Evolutionary conservation across 192 early-diverging fungal genomes (phyloP).

Genomic region (Physocladia obscura): DNA sequence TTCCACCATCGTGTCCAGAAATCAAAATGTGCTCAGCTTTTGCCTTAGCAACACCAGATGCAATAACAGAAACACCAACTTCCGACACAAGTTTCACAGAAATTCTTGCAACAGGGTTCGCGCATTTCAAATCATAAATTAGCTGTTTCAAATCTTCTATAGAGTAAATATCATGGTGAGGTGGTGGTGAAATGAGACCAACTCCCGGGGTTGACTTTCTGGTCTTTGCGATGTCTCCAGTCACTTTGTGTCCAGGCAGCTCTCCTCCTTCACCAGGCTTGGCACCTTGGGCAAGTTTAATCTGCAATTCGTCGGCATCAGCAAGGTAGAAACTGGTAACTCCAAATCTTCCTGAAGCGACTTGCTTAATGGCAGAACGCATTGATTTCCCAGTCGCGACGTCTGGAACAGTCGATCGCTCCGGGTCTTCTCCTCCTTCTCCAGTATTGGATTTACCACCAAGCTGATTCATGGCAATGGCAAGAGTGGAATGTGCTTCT

Average conservation of each 20-base stretch:
- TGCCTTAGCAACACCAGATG: slow-evolving; percentile 95
- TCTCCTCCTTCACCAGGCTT: slow-evolving; percentile 98
- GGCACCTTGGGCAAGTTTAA: slow-evolving; percentile 99
- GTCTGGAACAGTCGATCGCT: slow-evolving; percentile 64
- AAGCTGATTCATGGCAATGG: slow-evolving; percentile 91
- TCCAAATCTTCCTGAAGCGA: slow-evolving; percentile 97
- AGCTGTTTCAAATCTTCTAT: slow-evolving; percentile 99
- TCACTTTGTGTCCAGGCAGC: slow-evolving; percentile 65
- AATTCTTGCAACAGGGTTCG: slow-evolving; percentile 87
- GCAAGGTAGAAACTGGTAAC: slow-evolving; percentile 93
- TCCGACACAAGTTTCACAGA: slow-evolving; percentile 97
- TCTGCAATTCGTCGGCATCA: slow-evolving; percentile 95
- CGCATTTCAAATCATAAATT: slow-evolving; percentile 95
- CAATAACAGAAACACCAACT: slow-evolving; percentile 96
- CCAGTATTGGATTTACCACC: slow-evolving; percentile 99
- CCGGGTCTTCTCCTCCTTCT: slow-evolving; percentile 95
- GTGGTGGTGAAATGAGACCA: slow-evolving; percentile 94
- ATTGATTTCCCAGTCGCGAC: slow-evolving; percentile 72
- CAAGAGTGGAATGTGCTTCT: slow-evolving; percentile 90
- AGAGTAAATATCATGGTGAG: slow-evolving; percentile 99
- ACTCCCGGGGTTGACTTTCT: slow-evolving; percentile 94
- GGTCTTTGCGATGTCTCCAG: slow-evolving; percentile 65
- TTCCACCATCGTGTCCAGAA: slow-evolving; percentile 96
- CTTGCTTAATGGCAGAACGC: slow-evolving; percentile 97
- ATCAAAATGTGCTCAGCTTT: slow-evolving; percentile 93